These are phyloP conservation scores for Pseudocercospora ulei DNA, from an alignment of 2,329 filamentous ascomycete genomes.

Conservation along the genomic window DNA sequence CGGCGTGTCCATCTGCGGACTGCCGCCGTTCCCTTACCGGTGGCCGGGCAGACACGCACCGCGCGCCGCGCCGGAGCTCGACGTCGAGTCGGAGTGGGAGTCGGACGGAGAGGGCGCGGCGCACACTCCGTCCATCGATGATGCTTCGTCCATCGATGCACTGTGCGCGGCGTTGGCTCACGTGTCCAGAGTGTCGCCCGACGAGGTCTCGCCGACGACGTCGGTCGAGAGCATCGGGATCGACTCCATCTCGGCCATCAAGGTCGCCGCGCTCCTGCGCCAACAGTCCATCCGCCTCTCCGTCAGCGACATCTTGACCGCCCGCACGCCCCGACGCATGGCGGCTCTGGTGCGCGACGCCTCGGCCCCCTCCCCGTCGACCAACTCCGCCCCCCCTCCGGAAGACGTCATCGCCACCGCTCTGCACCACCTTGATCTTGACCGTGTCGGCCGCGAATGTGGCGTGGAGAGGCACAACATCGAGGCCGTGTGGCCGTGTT, in stretches of 20 bases:
- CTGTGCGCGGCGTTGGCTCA: conserved; percentile 43
- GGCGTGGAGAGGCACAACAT: conserved; percentile 42
- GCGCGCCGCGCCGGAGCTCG: conserved; percentile 48
- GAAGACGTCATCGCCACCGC: conserved; percentile 18
- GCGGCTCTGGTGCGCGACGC: conserved; percentile 35
- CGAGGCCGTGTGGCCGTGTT: conserved; percentile 55
- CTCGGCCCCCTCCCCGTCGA: not conserved
- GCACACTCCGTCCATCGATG: too few relatives aligned
- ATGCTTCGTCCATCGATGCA: conserved; percentile 2
- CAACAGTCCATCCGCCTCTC: conserved; percentile 53
- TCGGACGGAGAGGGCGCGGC: conserved; percentile 10
- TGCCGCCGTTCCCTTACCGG: conserved; percentile 40
- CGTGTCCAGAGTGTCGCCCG: conserved; percentile 53
- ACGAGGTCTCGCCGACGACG: conserved; percentile 51
- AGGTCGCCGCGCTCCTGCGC: conserved; percentile 61
- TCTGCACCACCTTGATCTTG: conserved; percentile 14
- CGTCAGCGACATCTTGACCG: conserved; percentile 61
- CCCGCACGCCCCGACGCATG: conserved; percentile 57
- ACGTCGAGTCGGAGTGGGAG: conserved; percentile 7
- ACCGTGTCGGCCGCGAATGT: conserved; percentile 12
- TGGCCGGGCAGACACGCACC: conserved; percentile 36
- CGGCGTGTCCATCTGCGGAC: conserved; percentile 55
- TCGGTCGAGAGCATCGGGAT: conserved; percentile 77
- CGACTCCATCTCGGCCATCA: conserved; percentile 87
- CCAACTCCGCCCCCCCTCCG: conserved; percentile 32